Evolutionary conservation across 345 rosid species (phyloP).

Genomic region (Anastatica hierochuntica): DNA sequence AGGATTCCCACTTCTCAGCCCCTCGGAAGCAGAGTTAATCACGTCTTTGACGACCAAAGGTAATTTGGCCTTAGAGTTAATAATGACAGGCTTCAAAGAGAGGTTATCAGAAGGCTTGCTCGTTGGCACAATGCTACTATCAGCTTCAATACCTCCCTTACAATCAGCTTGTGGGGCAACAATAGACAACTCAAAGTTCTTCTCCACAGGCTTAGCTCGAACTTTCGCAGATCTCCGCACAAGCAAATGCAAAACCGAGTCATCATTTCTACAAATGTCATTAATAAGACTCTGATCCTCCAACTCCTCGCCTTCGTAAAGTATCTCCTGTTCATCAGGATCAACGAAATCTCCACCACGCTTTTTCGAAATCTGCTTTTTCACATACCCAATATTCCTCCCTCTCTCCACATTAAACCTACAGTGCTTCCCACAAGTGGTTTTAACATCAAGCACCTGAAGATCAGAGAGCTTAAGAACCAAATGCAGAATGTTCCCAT

Average conservation of each 20-base stretch:
- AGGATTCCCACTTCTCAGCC: conserved; percentile 46
- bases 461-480: conserved; percentile 68
- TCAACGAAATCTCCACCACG: conserved; percentile 39
- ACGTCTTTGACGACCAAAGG: conserved; percentile 39
- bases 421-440: conserved; percentile 44
- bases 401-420: conserved; percentile 49
- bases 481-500: conserved; percentile 68
- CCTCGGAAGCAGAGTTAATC: conserved; percentile 44
- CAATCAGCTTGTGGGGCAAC: conserved; percentile 32
- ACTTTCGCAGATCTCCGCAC: conserved; percentile 59
- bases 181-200: conserved; percentile 53
- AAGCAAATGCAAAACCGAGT: conserved; percentile 49
- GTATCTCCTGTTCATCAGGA: conserved; percentile 54
- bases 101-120: conserved; percentile 20
- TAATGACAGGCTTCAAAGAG: conserved; percentile 46
- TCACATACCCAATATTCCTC: conserved; percentile 63
- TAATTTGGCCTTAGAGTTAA: conserved; percentile 31
- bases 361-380: conserved; percentile 44
- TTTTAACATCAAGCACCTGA: conserved; percentile 54
- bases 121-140: too few relatives aligned
- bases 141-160: conserved; percentile 17
- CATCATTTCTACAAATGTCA: conserved; percentile 39
- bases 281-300: conserved; percentile 60
- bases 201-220: conserved; percentile 50
- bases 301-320: conserved; percentile 54